These are phyloP conservation scores for Cadophora malorum DNA, from an alignment of 2,329 filamentous ascomycete species.

Conservation along the genomic window DNA sequence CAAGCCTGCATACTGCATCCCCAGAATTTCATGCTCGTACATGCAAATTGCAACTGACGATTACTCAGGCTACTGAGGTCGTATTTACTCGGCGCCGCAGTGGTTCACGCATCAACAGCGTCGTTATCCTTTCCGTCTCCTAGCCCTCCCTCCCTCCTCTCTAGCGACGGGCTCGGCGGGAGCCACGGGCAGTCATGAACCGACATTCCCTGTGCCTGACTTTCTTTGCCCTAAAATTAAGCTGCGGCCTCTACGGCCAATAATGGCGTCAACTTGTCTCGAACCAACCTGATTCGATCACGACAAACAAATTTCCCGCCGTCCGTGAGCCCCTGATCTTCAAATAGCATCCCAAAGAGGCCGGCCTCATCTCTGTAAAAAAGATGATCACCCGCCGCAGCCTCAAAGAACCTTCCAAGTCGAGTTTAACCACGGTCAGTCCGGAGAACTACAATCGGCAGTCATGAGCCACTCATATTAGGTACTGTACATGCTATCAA, in stretches of 20 bases:
- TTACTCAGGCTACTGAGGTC: neutral
- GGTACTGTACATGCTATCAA: neutral
- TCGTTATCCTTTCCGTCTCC: neutral
- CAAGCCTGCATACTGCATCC: neutral
- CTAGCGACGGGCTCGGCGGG: conserved; percentile 13
- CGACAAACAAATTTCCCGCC: conserved; percentile 17
- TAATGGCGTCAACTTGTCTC: conserved; percentile 15
- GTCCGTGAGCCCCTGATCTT: conserved; percentile 15
- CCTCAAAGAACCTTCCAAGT: conserved; percentile 11
- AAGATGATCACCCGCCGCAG: conserved; percentile 5
- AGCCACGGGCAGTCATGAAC: conserved; percentile 1
- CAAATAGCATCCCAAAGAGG: conserved; percentile 10
- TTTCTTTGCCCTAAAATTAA: conserved; percentile 8
- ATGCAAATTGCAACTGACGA: neutral
- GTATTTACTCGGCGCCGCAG: neutral
- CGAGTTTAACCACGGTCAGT: conserved; percentile 6
- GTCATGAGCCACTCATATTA: neutral
- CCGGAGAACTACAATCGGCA: neutral
- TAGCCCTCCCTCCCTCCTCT: neutral
- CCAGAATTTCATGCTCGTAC: neutral
- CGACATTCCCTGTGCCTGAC: conserved; percentile 1
- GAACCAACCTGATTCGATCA: neutral
- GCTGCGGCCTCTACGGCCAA: conserved; percentile 16
- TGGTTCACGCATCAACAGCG: conserved; percentile 16
- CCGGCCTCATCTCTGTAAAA: conserved; percentile 15